phyloP scores from a whole-genome alignment of 176 grass and related monocot species.

The Pontederia paniculata region DNA sequence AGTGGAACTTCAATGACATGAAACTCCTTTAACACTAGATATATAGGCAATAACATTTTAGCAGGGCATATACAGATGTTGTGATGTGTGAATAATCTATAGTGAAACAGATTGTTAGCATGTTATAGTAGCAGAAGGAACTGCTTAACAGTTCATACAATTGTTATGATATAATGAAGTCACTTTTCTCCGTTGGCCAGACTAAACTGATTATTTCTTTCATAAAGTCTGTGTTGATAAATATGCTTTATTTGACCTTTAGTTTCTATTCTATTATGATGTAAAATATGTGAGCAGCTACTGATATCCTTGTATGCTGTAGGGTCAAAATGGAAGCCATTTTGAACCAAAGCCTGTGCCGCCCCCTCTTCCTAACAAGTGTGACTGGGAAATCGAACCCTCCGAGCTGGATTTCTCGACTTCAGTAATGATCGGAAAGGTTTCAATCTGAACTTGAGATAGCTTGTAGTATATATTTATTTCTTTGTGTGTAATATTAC shows the following conservation, averaged over 20 bases:
- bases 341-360: conserved; percentile 94
- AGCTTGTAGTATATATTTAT: neutral
- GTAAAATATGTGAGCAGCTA: neutral
- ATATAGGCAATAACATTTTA: no score
- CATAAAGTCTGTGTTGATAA: no score
- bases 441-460: conserved; percentile 11
- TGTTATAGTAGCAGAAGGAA: no score
- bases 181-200: no score
- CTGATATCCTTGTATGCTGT: conserved; percentile 15
- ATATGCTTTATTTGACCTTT: neutral
- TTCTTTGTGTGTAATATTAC: neutral
- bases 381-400: conserved; percentile 97
- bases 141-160: no score
- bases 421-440: conserved; percentile 77
- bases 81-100: no score
- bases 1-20: no score
- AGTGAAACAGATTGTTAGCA: no score
- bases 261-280: neutral
- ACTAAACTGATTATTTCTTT: no score
- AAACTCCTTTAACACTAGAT: no score
- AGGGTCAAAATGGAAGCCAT: conserved; percentile 99
- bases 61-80: no score
- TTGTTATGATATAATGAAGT: no score
- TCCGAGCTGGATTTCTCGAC: conserved; percentile 83
- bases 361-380: conserved; percentile 93